Evolutionary conservation across 495 filamentous ascomycete genomes (phyloP), one percentile per base, ranked within the genome.

Genomic region (Tuber brumale): DNA sequence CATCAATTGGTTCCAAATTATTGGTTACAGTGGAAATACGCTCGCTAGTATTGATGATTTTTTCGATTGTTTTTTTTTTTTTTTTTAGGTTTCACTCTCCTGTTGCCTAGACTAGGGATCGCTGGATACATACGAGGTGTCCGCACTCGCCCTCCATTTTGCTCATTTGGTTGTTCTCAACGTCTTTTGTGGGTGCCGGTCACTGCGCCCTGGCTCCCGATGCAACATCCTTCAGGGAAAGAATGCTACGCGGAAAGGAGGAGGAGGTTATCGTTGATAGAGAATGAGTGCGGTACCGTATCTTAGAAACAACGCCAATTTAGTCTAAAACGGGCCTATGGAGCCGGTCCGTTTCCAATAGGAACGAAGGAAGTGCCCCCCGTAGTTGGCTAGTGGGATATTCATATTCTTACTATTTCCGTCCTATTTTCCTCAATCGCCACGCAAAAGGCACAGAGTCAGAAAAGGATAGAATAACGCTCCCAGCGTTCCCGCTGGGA

Each of bases 371-470:
- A 75, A 73, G 73, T 76, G 71, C 61, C 57, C 51, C 51, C n/a
- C n/a, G 37, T 44, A 4, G 44, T 70, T 79, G 78, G 78, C 76
- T 80, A 76, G 77, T 74, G 72, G 78, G 76, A 70, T 80, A 79
- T 80, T 80, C 78, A 10, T 35, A 75, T 80, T 75, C 66, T 66
- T 61, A 41, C 73, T 73, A 75, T 69, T 57, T 48, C 43, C 51
- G 39, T 70, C 48, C 37, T 45, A 37, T 23, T 31, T 61, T 61
- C 73, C 51, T 43, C 37, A 39, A 44, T 46, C 51, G 12, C 57
- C 57, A 66, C 12, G 57, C 57, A 69, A 76, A 76, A 72, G 73
- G 66, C 73, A 75, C 61, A 70, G 45, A 42, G 72, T 78, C 72
- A 66, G 10, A 31, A 31, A 66, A 66, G 31, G n/a, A 61, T 14